A percentile compares a stretch with the other conserved stretches of the same genome.
phyloP scores from a whole-genome alignment of 139 green algal genomes.

The Monoraphidium neglectum region DNA sequence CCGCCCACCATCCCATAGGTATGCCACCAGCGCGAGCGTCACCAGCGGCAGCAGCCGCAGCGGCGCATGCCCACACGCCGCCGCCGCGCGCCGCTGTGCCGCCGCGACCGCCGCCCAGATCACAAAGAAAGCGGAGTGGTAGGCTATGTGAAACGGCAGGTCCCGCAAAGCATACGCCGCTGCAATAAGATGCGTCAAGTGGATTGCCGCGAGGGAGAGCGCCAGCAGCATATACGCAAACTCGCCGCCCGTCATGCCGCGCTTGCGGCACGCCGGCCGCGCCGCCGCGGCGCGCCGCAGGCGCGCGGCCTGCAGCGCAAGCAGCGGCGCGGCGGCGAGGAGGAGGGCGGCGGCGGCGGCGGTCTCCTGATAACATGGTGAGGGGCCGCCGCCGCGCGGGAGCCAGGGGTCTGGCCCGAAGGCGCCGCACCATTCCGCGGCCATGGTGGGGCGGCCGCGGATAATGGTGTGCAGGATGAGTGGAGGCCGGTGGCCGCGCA shows the following conservation, averaged over 20 bases:
- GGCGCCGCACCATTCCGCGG: too few relatives aligned
- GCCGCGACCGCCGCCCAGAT: slow-evolving; percentile 15
- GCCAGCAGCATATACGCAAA: background rate
- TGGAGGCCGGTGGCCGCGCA: too few relatives aligned
- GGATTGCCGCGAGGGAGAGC: background rate
- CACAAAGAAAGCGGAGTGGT: slow-evolving; percentile 7
- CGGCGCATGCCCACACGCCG: background rate
- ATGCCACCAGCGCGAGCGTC: background rate
- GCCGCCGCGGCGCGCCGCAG: too few relatives aligned
- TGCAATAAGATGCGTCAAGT: background rate
- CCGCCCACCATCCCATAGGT: slow-evolving; percentile 3
- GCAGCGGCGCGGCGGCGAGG: too few relatives aligned
- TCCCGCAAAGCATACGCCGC: background rate
- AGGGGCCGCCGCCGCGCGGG: too few relatives aligned
- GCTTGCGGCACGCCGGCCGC: background rate
- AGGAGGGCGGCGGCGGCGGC: too few relatives aligned
- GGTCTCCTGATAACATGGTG: too few relatives aligned
- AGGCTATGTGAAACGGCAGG: slow-evolving; percentile 26
- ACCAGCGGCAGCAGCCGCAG: slow-evolving; percentile 20
- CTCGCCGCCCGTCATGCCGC: slow-evolving; percentile 19
- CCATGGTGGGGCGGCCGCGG: too few relatives aligned
- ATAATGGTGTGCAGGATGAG: too few relatives aligned
- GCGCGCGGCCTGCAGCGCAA: too few relatives aligned
- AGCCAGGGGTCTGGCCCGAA: too few relatives aligned
- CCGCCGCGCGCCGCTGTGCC: background rate